A percentile compares a stretch with the other conserved stretches of the same genome.
Evolutionary conservation across 176 grass and related monocot species (phyloP).

Genomic region (Ensete ventricosum): DNA sequence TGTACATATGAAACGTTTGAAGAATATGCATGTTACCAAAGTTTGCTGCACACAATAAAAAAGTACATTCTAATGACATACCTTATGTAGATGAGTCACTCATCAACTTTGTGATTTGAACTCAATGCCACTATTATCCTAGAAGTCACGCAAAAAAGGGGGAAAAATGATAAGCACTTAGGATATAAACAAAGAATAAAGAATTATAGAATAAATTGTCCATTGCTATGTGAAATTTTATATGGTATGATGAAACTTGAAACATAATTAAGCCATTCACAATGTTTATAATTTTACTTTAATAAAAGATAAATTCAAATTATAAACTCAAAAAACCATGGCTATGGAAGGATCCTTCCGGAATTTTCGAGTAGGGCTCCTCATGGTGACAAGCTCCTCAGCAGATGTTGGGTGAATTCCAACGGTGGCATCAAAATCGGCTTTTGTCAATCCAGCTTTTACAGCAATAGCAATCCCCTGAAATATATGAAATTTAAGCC

Average conservation of each 20-base stretch:
- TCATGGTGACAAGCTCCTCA: constrained; percentile 91
- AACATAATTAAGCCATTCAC: too few species aligned
- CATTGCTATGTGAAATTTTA: not conserved
- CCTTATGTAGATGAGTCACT: not conserved
- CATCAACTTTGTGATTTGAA: not conserved
- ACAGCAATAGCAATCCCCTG: constrained; percentile 91
- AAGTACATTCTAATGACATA: not conserved
- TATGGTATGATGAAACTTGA: too few species aligned
- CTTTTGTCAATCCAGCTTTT: constrained; percentile 80
- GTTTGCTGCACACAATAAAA: not conserved
- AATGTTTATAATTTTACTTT: too few species aligned
- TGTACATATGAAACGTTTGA: too few species aligned
- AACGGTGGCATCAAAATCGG: constrained; percentile 80
- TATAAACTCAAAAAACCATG: constrained; percentile 29
- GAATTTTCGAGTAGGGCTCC: constrained; percentile 58
- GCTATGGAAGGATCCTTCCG: constrained; percentile 30
- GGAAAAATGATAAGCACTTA: not conserved
- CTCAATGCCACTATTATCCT: not conserved
- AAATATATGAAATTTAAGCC: not conserved
- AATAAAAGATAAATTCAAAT: not conserved
- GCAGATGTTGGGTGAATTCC: constrained; percentile 86
- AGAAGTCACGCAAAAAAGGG: too few species aligned
- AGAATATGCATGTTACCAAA: too few species aligned
- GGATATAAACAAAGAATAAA: not conserved
- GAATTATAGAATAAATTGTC: not conserved